Percentiles rank a stretch among this genome's conserved stretches.
Evolutionary conservation across 257 asterid genomes (phyloP).

Genomic region (Salvia rosmarinus): DNA sequence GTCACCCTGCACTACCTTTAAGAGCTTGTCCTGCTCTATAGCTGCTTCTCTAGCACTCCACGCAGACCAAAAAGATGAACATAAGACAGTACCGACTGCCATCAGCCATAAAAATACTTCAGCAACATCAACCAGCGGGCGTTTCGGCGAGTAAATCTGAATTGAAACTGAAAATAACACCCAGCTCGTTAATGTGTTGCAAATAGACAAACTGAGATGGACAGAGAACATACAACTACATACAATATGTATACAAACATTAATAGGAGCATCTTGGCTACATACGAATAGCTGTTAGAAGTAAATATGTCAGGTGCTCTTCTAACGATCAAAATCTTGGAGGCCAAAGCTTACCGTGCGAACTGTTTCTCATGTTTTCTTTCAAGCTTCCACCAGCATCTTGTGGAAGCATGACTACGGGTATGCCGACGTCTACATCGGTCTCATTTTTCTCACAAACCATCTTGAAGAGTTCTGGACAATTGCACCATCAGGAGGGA

Average conservation of each 20-base stretch:
- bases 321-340: neutral
- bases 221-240: neutral
- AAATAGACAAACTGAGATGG: conserved; percentile 12
- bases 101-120: conserved; percentile 89
- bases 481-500: conserved; percentile 21
- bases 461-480: conserved; percentile 94
- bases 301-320: neutral
- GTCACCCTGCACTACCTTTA: conserved; percentile 51
- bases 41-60: conserved; percentile 89
- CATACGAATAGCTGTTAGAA: conserved; percentile 2
- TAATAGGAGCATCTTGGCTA: neutral
- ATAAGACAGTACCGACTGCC: conserved; percentile 83
- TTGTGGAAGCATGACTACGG: conserved; percentile 90
- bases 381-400: conserved; percentile 77
- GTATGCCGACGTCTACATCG: conserved; percentile 60
- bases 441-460: conserved; percentile 82
- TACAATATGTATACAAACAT: neutral
- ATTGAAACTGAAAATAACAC: conserved; percentile 65
- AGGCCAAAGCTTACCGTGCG: conserved; percentile 58
- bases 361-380: conserved; percentile 48
- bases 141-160: conserved; percentile 84
- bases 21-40: conserved; percentile 72
- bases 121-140: conserved; percentile 85
- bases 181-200: conserved; percentile 27
- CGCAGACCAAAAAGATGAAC: conserved; percentile 92